phyloP scores from a whole-genome alignment of 2,329 filamentous ascomycete species.

The Sporothrix inflata region DNA sequence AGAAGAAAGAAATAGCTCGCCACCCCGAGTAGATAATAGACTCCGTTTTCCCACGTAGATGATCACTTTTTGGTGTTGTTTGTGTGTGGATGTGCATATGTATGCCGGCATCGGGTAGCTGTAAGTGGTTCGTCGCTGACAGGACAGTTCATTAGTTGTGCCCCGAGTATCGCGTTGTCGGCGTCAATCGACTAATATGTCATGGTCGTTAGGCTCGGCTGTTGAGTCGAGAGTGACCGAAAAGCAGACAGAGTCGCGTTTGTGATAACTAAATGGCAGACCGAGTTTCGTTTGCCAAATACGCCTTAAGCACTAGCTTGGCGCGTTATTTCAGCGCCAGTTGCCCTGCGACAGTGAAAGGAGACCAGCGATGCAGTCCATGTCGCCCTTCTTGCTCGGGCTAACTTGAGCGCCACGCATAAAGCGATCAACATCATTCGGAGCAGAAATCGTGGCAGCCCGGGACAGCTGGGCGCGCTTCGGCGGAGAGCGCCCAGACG shows the following conservation, averaged over 20 bases:
- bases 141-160: background rate
- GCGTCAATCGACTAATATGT: background rate
- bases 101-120: background rate
- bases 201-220: background rate
- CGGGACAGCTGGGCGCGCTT: slow-evolving; percentile 28
- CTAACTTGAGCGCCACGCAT: slow-evolving; percentile 68
- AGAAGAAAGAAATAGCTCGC: background rate
- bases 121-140: background rate
- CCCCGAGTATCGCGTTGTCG: background rate
- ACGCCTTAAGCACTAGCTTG: background rate
- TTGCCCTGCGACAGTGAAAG: slow-evolving; percentile 89
- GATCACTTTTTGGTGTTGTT: slow-evolving; percentile 4
- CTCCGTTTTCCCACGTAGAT: slow-evolving; percentile 3
- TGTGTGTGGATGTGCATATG: background rate
- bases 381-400: slow-evolving; percentile 75
- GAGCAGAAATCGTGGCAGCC: slow-evolving; percentile 37
- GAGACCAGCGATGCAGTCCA: slow-evolving; percentile 88
- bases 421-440: slow-evolving; percentile 72
- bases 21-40: slow-evolving; percentile 1
- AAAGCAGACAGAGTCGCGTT: background rate
- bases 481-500: slow-evolving; percentile 35
- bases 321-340: slow-evolving; percentile 64
- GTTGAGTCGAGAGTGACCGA: background rate
- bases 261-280: background rate
- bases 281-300: background rate